Evolutionary conservation across 2,329 filamentous ascomycete species (phyloP), one percentile per base, ranked within the genome.

Genomic region (Nothopassalora personata): DNA sequence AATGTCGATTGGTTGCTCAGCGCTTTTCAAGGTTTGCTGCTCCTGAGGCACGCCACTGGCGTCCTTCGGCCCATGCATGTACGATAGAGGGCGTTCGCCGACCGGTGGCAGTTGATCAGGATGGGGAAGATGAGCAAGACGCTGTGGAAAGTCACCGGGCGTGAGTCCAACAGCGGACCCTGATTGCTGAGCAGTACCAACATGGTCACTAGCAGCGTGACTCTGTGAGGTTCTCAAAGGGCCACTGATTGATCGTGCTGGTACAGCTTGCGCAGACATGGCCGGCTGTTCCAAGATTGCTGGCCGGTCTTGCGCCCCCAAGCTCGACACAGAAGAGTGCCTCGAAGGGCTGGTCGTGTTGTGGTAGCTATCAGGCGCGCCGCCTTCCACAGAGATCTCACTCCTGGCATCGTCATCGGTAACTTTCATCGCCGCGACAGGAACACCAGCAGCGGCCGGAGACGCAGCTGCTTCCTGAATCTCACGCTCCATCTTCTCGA

Each of bases 1-100:
- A n/a, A 45, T 11, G 8, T 30, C 27, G 10, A 39, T 10, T 28
- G 28, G 56, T 13, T 53, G 45, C 4, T 52, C 53, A 11, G 52
- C 27, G 7, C 36, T 48, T 5, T 62, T 66, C 9, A 58, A 54
- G 13, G 66, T 64, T 18, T 55, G 39, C 23, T 55, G 39, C 47
- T 67, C 65, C 18, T 58, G 59, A 11, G 49, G 64, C 8, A 60
- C 49, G 6, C 63, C 69, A 28, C 28, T 45, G 18, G 53, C 45
- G 53, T 70, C 67, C 30, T 63, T 54, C 34, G 62, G 58, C 27
- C 68, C 58, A n/a, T 63, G 64, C 58, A 66, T 58, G 50, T 69
- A 72, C 4, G 70, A 70, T 58, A 71, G 60, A 3, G 68, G 64
- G 9, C 71, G 68, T 23, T 67, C 66, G 2, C 55, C 18, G 31